Percentiles rank a stretch among this genome's conserved stretches.
These are phyloP conservation scores for Penicillium sp. DNA, from an alignment of 2,329 filamentous ascomycete genomes.

Conservation along the genomic window DNA sequence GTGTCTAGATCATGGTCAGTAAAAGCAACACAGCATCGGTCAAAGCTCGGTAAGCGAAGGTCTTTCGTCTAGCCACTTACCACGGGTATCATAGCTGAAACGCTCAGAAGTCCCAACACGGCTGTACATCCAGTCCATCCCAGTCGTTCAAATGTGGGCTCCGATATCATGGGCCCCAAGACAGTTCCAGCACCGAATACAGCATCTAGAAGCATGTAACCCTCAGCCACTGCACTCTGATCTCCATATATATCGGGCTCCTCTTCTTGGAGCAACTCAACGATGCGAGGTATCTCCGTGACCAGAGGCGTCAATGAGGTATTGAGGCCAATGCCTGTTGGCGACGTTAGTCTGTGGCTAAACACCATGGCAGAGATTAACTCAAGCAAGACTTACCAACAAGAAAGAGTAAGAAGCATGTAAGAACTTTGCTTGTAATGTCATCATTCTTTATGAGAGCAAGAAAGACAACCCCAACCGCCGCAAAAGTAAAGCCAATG, in stretches of 20 bases:
- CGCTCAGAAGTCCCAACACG: background rate
- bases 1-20: background rate
- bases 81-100: conserved; percentile 4
- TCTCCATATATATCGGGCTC: conserved; percentile 1
- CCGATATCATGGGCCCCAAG: conserved; percentile 1
- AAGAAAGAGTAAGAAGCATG: background rate
- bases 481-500: background rate
- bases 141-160: background rate
- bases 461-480: background rate
- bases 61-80: background rate
- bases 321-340: conserved; percentile 2
- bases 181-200: conserved; percentile 9
- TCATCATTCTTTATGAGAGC: background rate
- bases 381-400: conserved; percentile 1
- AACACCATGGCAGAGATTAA: fast-evolving
- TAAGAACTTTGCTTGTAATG: background rate
- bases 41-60: too few relatives aligned
- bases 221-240: background rate
- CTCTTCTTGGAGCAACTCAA: background rate
- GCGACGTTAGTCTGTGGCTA: background rate
- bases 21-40: background rate
- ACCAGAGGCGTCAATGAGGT: conserved; percentile 3
- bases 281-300: conserved; percentile 7
- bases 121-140: conserved; percentile 6
- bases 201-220: conserved; percentile 13